phyloP scores from a whole-genome alignment of 805 yeast species.

The Schwanniomyces vanrijiae region DNA sequence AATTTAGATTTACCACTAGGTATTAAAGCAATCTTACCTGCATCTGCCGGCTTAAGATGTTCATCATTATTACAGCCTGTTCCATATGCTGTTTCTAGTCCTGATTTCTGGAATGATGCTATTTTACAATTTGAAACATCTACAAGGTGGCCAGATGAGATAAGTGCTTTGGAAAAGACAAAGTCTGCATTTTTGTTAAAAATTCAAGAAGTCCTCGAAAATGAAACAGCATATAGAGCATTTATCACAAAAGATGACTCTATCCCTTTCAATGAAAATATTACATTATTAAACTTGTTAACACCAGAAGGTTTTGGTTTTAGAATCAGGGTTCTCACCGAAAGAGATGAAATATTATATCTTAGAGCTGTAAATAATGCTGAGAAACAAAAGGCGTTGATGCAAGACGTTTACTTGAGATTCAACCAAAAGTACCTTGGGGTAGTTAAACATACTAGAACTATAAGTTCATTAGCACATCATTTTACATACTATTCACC shows the following conservation, averaged over 20 bases:
- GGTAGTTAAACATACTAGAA: conserved; percentile 76
- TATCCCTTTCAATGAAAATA: conserved; percentile 63
- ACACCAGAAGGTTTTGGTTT: conserved; percentile 93
- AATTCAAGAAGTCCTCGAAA: conserved; percentile 48
- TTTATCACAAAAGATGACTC: conserved; percentile 64
- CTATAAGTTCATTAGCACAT: conserved; percentile 67
- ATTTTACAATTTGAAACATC: conserved; percentile 87
- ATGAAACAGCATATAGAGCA: conserved; percentile 54
- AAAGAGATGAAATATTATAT: conserved; percentile 77
- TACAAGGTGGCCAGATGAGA: conserved; percentile 94
- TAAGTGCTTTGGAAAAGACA: conserved; percentile 79
- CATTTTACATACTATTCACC: conserved; percentile 74
- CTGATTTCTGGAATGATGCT: conserved; percentile 78
- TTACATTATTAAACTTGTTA: conserved; percentile 60
- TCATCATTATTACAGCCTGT: conserved; percentile 78
- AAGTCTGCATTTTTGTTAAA: conserved; percentile 86
- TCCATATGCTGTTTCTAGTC: conserved; percentile 73
- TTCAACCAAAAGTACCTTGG: conserved; percentile 68
- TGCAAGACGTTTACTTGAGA: conserved; percentile 62
- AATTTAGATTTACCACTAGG: conserved; percentile 63
- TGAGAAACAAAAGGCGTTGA: conserved; percentile 56
- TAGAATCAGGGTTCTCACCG: conserved; percentile 72
- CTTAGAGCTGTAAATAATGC: conserved; percentile 69
- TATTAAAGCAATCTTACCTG: conserved; percentile 69
- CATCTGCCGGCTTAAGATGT: conserved; percentile 71